Percentiles rank a stretch among this genome's conserved stretches.
Evolutionary conservation across 805 yeast species (phyloP).

Genomic region (Priceomyces melissophilus): DNA sequence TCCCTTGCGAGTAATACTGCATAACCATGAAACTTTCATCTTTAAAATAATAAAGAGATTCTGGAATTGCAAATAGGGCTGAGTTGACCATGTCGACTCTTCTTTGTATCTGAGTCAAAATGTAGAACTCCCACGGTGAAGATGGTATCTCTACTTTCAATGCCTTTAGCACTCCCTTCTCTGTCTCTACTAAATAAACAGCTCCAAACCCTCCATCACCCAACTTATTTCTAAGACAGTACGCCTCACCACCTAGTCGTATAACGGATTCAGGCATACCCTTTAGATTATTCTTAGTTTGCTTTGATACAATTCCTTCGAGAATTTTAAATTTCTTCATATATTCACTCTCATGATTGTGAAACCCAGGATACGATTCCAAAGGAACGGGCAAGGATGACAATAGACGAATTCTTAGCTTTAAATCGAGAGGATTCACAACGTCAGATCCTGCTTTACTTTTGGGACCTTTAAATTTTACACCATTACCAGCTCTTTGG

Average conservation of each 20-base stretch:
- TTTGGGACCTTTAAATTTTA: neutral
- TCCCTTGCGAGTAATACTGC: conserved; percentile 68
- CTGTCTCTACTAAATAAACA: conserved; percentile 66
- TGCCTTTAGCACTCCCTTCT: conserved; percentile 55
- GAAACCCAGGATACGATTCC: conserved; percentile 26
- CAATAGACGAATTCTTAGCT: conserved; percentile 37
- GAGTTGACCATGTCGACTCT: conserved; percentile 23
- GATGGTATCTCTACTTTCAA: conserved; percentile 71
- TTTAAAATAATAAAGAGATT: conserved; percentile 49
- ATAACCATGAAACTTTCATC: conserved; percentile 70
- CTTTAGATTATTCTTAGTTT: conserved; percentile 31
- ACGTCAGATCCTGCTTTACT: conserved; percentile 2
- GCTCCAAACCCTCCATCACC: conserved; percentile 83
- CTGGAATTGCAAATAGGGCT: conserved; percentile 46
- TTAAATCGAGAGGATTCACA: conserved; percentile 43
- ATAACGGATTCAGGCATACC: conserved; percentile 40
- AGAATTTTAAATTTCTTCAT: conserved; percentile 29
- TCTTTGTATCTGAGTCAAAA: conserved; percentile 54
- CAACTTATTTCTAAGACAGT: conserved; percentile 50
- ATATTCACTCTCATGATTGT: conserved; percentile 30
- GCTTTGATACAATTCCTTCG: conserved; percentile 29
- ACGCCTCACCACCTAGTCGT: conserved; percentile 35
- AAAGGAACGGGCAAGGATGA: conserved; percentile 34
- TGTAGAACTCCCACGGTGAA: conserved; percentile 78
- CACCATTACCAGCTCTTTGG: no score